Conservation (phyloP, 257 asterid species). For the Jacaranda mimosifolia region DNA sequence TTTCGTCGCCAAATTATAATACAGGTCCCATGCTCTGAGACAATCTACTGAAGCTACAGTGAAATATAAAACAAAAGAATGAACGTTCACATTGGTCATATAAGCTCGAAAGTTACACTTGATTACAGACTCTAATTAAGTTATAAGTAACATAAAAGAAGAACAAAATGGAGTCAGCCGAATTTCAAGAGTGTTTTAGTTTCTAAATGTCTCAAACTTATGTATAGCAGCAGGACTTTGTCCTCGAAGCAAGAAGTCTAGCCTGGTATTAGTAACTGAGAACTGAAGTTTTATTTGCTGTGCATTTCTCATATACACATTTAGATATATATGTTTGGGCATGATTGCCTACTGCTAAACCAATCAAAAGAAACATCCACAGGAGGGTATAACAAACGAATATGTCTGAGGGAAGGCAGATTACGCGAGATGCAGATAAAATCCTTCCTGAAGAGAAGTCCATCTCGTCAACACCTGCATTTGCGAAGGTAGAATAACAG, state of each 20-base stretch:
- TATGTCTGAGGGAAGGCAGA: conserved; percentile 29
- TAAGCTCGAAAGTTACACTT: conserved; percentile 9
- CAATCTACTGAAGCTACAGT: conserved; percentile 15
- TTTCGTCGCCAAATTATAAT: conserved; percentile 12
- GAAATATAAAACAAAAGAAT: background rate
- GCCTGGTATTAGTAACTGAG: background rate
- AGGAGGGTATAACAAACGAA: conserved; percentile 6
- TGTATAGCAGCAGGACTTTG: conserved; percentile 3
- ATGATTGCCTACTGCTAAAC: conserved; percentile 18
- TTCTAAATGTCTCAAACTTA: conserved; percentile 19
- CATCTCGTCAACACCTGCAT: conserved; percentile 74
- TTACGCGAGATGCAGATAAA: conserved; percentile 88
- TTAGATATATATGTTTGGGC: background rate
- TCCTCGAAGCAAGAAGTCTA: conserved; percentile 19
- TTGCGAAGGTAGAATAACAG: conserved; percentile 23
- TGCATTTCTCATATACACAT: conserved; percentile 19
- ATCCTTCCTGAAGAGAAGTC: conserved; percentile 93
- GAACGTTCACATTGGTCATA: background rate
- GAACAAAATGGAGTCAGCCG: background rate
- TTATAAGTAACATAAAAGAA: background rate
- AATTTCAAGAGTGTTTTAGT: conserved; percentile 6
- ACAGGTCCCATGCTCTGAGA: conserved; percentile 14
- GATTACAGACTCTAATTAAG: background rate
- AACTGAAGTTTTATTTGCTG: background rate
- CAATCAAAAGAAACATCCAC: conserved; percentile 18